Conservation (phyloP, 148 eudicot species). For the Diospyros kaki region DNA sequence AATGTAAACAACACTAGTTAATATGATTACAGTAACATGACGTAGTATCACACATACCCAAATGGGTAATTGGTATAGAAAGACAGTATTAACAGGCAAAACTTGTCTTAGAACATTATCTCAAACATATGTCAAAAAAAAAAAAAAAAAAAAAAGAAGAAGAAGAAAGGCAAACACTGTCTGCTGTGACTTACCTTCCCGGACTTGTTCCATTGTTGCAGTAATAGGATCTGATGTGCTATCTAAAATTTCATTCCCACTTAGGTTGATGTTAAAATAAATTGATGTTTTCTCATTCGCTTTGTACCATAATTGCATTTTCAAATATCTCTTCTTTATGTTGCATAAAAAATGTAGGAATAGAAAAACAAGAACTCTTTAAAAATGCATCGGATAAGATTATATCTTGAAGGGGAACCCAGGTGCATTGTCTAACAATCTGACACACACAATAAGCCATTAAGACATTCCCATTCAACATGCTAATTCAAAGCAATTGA, state of each 20-base stretch:
- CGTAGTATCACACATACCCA: background rate
- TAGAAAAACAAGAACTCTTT: background rate
- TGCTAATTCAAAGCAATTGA: too few relatives aligned
- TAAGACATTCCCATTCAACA: too few relatives aligned
- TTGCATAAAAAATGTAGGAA: background rate
- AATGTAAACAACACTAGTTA: constrained; percentile 15
- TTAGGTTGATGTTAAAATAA: background rate
- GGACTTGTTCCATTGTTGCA: too few relatives aligned
- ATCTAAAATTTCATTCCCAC: too few relatives aligned
- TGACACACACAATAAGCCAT: too few relatives aligned
- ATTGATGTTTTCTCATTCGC: background rate
- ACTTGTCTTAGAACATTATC: background rate
- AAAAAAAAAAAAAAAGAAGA: background rate
- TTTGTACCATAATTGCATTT: background rate
- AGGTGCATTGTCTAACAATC: background rate
- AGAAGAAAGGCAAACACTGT: too few relatives aligned
- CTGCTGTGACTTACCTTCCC: too few relatives aligned
- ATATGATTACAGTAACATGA: background rate
- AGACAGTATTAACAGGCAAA: background rate
- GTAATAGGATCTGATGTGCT: too few relatives aligned
- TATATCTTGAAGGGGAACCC: background rate
- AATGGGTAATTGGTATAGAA: background rate
- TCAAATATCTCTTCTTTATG: constrained; percentile 2
- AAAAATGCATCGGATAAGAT: background rate
- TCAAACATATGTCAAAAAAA: background rate